These are phyloP conservation scores for Apiospora marii DNA, from an alignment of 2,329 filamentous ascomycete species.

Conservation along the genomic window DNA sequence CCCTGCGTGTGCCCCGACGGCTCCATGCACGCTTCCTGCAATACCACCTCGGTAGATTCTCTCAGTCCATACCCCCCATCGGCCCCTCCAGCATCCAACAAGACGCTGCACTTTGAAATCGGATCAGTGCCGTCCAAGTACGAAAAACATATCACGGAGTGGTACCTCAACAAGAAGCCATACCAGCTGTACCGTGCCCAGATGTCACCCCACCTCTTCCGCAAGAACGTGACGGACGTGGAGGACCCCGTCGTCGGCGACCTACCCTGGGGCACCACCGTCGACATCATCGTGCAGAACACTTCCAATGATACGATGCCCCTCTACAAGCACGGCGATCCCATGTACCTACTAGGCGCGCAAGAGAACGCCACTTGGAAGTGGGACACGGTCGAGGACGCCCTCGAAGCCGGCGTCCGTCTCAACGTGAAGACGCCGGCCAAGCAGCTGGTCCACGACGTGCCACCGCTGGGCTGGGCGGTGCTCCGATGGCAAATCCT, in stretches of 20 bases:
- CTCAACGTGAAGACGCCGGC: slow-evolving; percentile 33
- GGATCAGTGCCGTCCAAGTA: slow-evolving; percentile 25
- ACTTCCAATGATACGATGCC: slow-evolving; percentile 30
- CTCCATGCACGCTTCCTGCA: background rate
- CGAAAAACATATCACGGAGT: slow-evolving; percentile 25
- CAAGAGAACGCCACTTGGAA: slow-evolving; percentile 25
- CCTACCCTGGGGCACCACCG: slow-evolving; percentile 22
- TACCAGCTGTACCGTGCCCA: slow-evolving; percentile 29
- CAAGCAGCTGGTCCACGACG: slow-evolving; percentile 29
- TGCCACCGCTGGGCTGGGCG: slow-evolving; percentile 31
- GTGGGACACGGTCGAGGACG: slow-evolving; percentile 24
- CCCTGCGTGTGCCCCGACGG: slow-evolving; percentile 13
- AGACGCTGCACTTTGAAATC: slow-evolving; percentile 28
- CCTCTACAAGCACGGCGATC: slow-evolving; percentile 36
- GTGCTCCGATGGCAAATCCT: slow-evolving; percentile 30
- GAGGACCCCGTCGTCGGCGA: slow-evolving; percentile 24
- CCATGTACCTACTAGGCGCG: slow-evolving; percentile 33
- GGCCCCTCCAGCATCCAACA: slow-evolving; percentile 15
- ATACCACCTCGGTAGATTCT: background rate
- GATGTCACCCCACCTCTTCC: slow-evolving; percentile 33
- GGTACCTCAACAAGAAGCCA: slow-evolving; percentile 27
- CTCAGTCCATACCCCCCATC: slow-evolving; percentile 27
- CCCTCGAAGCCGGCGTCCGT: background rate
- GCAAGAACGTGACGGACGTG: background rate
- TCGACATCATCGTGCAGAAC: slow-evolving; percentile 27